These are phyloP conservation scores for Rhododendron griersonianum DNA, from an alignment of 148 eudicot genomes.

Conservation along the genomic window DNA sequence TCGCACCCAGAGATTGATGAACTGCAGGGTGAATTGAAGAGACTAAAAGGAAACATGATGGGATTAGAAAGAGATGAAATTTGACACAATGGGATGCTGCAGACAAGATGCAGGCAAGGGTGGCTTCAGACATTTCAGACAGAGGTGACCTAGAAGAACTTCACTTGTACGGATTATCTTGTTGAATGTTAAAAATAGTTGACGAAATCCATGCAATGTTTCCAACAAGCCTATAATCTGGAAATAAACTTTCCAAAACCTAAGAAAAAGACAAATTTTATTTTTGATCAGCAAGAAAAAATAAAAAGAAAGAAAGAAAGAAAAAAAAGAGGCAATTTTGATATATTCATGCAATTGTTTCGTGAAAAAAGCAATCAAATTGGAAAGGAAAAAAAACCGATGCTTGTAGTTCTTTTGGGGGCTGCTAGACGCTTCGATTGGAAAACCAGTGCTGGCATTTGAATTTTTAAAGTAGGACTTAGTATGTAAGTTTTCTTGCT, in stretches of 20 bases:
- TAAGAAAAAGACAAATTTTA: neutral
- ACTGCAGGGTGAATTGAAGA: slow-evolving; percentile 33
- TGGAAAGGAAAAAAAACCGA: neutral
- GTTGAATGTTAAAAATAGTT: neutral
- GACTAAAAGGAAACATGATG: slow-evolving; percentile 34
- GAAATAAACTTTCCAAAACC: neutral
- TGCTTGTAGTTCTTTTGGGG: neutral
- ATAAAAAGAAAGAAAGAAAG: too few relatives aligned
- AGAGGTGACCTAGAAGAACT: neutral
- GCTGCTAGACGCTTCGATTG: neutral
- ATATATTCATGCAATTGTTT: neutral
- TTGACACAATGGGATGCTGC: neutral
- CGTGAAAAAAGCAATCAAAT: neutral
- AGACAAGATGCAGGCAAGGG: neutral
- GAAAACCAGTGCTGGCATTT: neutral
- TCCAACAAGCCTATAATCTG: neutral
- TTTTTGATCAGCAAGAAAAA: too few relatives aligned
- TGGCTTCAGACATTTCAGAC: neutral
- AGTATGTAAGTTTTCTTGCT: neutral
- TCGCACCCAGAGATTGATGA: slow-evolving; percentile 47
- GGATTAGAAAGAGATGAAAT: slow-evolving; percentile 23
- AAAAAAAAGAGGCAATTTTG: neutral
- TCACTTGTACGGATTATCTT: neutral
- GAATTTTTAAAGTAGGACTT: neutral
- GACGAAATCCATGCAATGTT: neutral